Conservation (phyloP, 306 rosid species). For the Ochetophila trinervis region DNA sequence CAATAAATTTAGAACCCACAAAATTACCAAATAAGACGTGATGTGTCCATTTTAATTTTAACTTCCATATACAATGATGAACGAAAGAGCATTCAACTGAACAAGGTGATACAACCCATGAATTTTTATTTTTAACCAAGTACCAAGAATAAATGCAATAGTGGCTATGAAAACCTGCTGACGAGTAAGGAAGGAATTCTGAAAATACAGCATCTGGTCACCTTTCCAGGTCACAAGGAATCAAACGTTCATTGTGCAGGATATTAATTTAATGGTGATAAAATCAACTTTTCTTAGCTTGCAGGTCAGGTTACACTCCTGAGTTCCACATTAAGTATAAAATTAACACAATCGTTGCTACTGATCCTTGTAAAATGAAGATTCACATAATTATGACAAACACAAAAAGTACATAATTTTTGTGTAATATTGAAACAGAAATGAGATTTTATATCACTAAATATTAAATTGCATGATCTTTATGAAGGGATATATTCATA, state of each 20-base stretch:
- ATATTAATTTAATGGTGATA: neutral
- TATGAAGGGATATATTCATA: constrained; percentile 2
- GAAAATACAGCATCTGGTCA: neutral
- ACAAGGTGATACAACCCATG: no score
- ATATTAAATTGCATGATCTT: neutral
- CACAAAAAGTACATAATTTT: neutral
- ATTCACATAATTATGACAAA: neutral
- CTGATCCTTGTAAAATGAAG: neutral
- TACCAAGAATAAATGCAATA: constrained; percentile 2
- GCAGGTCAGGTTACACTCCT: neutral
- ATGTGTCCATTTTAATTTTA: no score
- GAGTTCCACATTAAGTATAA: neutral
- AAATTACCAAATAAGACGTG: no score
- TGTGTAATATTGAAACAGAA: constrained; percentile 1
- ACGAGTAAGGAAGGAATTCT: neutral
- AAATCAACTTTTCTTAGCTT: neutral
- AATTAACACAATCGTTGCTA: neutral
- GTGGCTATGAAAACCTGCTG: neutral
- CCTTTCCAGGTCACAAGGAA: neutral
- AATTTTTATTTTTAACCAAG: no score
- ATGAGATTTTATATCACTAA: neutral
- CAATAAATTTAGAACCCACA: no score
- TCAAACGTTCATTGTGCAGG: neutral
- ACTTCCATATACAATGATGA: no score
- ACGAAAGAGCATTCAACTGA: no score